Conservation (phyloP, 805 yeast genomes). For the Saturnispora ahearnii region DNA sequence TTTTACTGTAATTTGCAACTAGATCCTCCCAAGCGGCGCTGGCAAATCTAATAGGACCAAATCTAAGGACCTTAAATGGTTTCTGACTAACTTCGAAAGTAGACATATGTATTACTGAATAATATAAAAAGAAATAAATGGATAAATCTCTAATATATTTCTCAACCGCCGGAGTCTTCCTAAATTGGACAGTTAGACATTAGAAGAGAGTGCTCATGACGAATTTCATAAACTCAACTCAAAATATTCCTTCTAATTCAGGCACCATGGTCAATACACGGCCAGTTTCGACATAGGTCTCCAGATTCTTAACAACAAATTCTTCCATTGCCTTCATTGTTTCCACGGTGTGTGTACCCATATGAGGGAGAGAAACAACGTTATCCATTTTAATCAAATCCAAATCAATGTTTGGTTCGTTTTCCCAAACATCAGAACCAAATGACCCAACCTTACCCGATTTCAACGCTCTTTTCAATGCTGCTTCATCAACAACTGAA, state of each 20-base stretch:
- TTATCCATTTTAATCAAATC: constrained; percentile 56
- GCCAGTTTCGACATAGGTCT: constrained; percentile 50
- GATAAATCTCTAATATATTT: neutral
- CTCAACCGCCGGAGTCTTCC: neutral
- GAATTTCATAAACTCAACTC: neutral
- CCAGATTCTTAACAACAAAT: constrained; percentile 61
- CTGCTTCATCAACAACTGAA: constrained; percentile 62
- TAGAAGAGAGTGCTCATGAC: neutral
- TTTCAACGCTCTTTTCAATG: constrained; percentile 46
- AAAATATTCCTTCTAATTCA: constrained; percentile 38
- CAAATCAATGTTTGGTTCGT: constrained; percentile 61
- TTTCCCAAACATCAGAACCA: constrained; percentile 70
- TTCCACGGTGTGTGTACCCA: constrained; percentile 76
- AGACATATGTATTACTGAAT: constrained; percentile 13
- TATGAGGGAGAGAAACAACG: constrained; percentile 75
- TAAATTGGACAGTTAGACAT: no score
- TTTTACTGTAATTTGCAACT: constrained; percentile 20
- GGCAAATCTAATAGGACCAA: constrained; percentile 55
- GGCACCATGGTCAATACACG: constrained; percentile 73
- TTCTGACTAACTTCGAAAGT: constrained; percentile 14
- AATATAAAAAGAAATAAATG: neutral
- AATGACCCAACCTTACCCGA: constrained; percentile 57
- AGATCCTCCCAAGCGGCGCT: constrained; percentile 50
- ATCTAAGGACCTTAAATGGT: constrained; percentile 55
- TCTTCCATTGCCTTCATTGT: constrained; percentile 76